Evolutionary conservation across 2,329 filamentous ascomycete species (phyloP).

Genomic region (Aspergillus ibericus): DNA sequence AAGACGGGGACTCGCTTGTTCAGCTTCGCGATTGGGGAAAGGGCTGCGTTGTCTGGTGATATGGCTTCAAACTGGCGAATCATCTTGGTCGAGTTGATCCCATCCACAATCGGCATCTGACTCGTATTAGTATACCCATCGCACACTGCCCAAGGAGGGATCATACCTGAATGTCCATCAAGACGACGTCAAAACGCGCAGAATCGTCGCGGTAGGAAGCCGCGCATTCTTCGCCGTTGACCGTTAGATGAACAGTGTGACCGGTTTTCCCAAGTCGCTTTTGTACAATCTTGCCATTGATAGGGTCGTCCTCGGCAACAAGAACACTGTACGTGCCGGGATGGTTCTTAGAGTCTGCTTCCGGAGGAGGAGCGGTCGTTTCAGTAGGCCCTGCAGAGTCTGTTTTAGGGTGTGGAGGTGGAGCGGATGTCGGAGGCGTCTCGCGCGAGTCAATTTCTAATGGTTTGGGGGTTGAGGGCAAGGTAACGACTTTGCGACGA

Average conservation of each 20-base stretch:
- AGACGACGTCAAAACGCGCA: slow-evolving; percentile 69
- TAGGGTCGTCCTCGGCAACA: slow-evolving; percentile 84
- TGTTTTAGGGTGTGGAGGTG: background rate
- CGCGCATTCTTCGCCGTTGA: slow-evolving; percentile 85
- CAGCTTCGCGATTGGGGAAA: slow-evolving; percentile 59
- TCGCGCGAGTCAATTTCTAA: background rate
- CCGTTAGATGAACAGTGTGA: slow-evolving; percentile 69
- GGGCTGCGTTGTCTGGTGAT: slow-evolving; percentile 44
- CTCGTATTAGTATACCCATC: background rate
- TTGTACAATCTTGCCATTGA: slow-evolving; percentile 80
- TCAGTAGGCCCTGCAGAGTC: background rate
- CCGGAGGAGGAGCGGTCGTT: background rate
- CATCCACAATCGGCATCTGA: slow-evolving; percentile 94
- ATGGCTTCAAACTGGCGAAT: slow-evolving; percentile 72
- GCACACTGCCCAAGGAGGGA: background rate
- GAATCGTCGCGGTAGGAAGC: slow-evolving; percentile 65
- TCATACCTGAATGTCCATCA: slow-evolving; percentile 92
- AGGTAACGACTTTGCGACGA: background rate
- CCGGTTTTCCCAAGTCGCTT: slow-evolving; percentile 78
- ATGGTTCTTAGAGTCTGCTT: background rate
- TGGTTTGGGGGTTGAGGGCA: background rate
- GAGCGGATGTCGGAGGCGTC: background rate
- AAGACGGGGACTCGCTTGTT: slow-evolving; percentile 78
- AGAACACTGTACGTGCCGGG: slow-evolving; percentile 52
- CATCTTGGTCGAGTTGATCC: slow-evolving; percentile 79